Base-by-base conservation (phyloP, 2,329 filamentous ascomycete species). In the Talaromyces sp. region DNA sequence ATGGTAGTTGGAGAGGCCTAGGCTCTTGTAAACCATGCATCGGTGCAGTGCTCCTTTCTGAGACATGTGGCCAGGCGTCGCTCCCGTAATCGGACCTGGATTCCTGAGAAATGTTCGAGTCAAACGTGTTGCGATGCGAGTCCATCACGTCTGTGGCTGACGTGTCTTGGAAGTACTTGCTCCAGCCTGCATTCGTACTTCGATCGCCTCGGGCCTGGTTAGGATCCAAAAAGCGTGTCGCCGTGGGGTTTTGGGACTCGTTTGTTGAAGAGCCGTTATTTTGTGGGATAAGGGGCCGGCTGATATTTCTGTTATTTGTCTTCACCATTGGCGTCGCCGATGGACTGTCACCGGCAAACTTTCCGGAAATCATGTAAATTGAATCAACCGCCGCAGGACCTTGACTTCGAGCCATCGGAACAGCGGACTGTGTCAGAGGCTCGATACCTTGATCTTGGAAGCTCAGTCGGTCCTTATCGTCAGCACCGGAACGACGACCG, bases 381-480 rank as follows among this genome's bases (percentile, higher is more conserved):
- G 75, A 77, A 58, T 77, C 74, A 10, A 71, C 64, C 14, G 59
- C 59, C 8, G 77, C 78, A 19, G 72, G 75, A 4, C 74, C 76
- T 1, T 76, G 71, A 51, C 73, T 75, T 65, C 74, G 71, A 14
- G 72, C 78, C 76, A 80, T 80, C 1, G 78, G 78, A 53, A 78
- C 76, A 2, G 76, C 75, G 35, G 73, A 70, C 58, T 68, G 69
- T 8, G 77, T 69, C 43, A 80, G 66, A 55, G 78, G 77, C 63
- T 78, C 73, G 63, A 78, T 72, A 7, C 77, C 77, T 63, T 73
- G 72, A 63, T 80, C 77, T 61, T 79, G 75, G 66, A 77, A 77
- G 65, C 75, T 78, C 10, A 77, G 64, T 26, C 76, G 72, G 58
- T 88, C 89, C 73, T 88, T 87, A 66, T 85, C 76, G 63, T 77